Base-by-base conservation (phyloP, 306 rosid species). In the Prinsepia uniflora region DNA sequence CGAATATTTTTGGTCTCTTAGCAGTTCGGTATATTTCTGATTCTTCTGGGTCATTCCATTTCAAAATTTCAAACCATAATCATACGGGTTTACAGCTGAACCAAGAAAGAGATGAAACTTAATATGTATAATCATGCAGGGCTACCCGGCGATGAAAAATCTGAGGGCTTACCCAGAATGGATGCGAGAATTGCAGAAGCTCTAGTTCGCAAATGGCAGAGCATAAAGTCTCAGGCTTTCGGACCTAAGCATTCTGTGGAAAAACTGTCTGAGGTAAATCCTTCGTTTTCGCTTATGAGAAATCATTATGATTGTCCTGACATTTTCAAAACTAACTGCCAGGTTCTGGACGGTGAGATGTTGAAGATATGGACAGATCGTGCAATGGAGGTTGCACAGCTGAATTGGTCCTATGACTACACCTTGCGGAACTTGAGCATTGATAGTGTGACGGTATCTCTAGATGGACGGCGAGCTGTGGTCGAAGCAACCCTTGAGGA, bases 301-400 rank as follows among this genome's bases (percentile, higher is more conserved):
- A 30, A 66, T 20, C 45, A 41, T 30, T 30, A 19, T 45, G 70
- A 64, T 59, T 72, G 60, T 63, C 7, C 78, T 79, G 72, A 80
- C 63, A 49, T 59, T 72, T 56, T 56, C 17, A 72, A 65, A 44
- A 24, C 43, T 81, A 40, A 24, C 43, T 81, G 76, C 10, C 77
- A 94, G 98, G 88, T 86, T 75, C 82, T 94, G 92, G 98, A 91
- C 4, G 95, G 97, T 68, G 89, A 85, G 84, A 94, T 94, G 98
- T 80, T 94, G 91, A 89, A 89, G 86, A 81, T 89, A 73, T 94
- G 98, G 98, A 84, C 84, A 3, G 95, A 91, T 75, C 97, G 98
- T 1, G 98, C 97, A 5, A 79, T 82, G 42, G 95, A 94, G 81
- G 87, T 94, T 74, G 90, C 92, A 45, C 87, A 87, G 80, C 92